Percentiles rank a stretch among this genome's conserved stretches.
phyloP scores from a whole-genome alignment of 495 filamentous ascomycete species.

The Halenospora varia region DNA sequence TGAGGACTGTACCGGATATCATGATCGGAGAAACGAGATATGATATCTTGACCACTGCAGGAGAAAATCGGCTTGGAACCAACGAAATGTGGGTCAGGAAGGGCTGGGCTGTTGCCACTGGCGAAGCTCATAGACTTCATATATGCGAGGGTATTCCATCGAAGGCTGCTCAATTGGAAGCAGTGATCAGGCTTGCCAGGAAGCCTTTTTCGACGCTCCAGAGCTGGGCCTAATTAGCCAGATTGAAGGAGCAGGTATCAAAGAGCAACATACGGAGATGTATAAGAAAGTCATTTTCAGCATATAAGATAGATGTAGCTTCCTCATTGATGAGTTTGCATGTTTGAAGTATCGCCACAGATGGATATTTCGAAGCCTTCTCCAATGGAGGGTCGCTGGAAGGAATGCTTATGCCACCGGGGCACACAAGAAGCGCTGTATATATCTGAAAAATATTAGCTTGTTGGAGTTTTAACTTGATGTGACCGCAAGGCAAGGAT shows the following conservation, averaged over 20 bases:
- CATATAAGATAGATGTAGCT: conserved; percentile 30
- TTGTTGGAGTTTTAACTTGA: not conserved
- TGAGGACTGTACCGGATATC: conserved; percentile 8
- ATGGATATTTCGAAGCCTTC: conserved; percentile 11
- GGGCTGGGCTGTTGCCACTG: not conserved
- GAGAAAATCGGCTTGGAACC: not conserved
- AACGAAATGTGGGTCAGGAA: not conserved
- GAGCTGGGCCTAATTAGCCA: not conserved
- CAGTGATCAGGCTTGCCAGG: not conserved
- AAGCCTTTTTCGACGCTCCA: not conserved
- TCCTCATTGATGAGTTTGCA: conserved; percentile 30
- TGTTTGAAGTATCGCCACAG: conserved; percentile 28
- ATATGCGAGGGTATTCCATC: conserved; percentile 20
- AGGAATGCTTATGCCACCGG: conserved; percentile 19
- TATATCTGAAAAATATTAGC: conserved; percentile 29
- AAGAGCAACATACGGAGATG: conserved; percentile 17
- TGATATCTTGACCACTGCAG: conserved; percentile 7
- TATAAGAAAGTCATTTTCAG: conserved; percentile 27
- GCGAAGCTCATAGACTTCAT: conserved; percentile 11
- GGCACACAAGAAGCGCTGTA: conserved; percentile 29
- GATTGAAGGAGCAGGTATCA: not conserved
- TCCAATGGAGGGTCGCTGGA: not conserved
- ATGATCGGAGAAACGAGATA: not conserved
- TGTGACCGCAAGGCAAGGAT: no score
- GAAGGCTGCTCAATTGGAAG: conserved; percentile 22